Percentiles rank a stretch among this genome's conserved stretches.
These are phyloP conservation scores for Penicillium dipodomyicola DNA, from an alignment of 495 filamentous ascomycete genomes.

Conservation along the genomic window DNA sequence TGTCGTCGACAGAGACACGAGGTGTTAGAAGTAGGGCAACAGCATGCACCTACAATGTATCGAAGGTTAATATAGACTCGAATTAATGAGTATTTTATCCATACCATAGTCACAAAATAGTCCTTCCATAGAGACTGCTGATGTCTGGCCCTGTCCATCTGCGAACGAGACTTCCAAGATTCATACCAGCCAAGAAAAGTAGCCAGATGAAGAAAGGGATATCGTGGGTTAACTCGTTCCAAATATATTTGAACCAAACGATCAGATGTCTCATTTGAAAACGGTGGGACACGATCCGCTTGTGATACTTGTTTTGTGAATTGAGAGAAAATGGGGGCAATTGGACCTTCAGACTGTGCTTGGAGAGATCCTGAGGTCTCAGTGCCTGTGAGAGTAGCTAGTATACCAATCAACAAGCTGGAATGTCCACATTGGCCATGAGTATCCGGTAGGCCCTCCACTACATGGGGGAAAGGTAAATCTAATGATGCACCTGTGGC, in stretches of 20 bases:
- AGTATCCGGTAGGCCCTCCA: background rate
- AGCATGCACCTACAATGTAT: conserved; percentile 16
- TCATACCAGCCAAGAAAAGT: conserved; percentile 22
- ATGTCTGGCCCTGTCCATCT: background rate
- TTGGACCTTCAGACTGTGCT: background rate
- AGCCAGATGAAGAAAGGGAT: conserved; percentile 23
- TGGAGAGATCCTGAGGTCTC: background rate
- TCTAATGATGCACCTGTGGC: background rate
- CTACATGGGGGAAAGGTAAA: background rate
- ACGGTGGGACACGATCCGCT: background rate
- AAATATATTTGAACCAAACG: conserved; percentile 18
- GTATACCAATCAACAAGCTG: conserved; percentile 10
- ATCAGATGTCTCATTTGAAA: conserved; percentile 11
- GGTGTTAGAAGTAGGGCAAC: conserved; percentile 23
- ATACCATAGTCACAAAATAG: conserved; percentile 24
- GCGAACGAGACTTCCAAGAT: conserved; percentile 15
- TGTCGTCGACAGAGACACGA: conserved; percentile 19
- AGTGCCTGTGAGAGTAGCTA: conserved; percentile 13
- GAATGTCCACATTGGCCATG: conserved; percentile 12
- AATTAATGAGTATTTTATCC: background rate
- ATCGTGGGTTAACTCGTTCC: conserved; percentile 25
- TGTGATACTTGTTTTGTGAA: background rate
- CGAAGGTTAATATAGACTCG: background rate
- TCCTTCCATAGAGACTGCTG: conserved; percentile 18
- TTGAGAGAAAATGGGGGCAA: background rate